These are phyloP conservation scores for Exophiala sp. DNA, from an alignment of 2,329 filamentous ascomycete species.

Conservation along the genomic window DNA sequence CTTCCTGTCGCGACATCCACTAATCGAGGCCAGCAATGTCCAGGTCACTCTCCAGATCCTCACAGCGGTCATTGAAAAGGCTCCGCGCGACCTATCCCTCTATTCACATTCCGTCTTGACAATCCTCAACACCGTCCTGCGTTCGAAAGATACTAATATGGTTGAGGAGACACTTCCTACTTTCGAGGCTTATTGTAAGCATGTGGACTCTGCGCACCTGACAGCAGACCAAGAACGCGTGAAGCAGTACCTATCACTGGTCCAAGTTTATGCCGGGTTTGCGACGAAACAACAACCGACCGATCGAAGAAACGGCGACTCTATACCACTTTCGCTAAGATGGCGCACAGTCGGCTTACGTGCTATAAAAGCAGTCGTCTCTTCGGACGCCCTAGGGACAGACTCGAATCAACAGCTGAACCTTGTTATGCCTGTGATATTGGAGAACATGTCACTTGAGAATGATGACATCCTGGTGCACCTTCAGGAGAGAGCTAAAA, in stretches of 20 bases:
- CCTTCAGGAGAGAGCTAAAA: constrained; percentile 63
- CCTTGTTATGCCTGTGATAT: constrained; percentile 75
- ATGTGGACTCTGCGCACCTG: constrained; percentile 82
- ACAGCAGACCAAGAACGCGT: constrained; percentile 83
- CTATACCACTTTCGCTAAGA: constrained; percentile 69
- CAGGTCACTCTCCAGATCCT: constrained; percentile 94
- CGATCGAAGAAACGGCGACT: constrained; percentile 36
- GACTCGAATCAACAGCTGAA: constrained; percentile 73
- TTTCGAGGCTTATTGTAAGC: constrained; percentile 81
- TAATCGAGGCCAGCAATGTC: constrained; percentile 63
- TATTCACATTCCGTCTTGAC: constrained; percentile 82
- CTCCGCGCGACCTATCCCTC: constrained; percentile 82
- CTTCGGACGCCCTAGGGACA: constrained; percentile 73
- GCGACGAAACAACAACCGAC: constrained; percentile 60
- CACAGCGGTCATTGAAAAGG: constrained; percentile 86
- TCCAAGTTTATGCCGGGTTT: constrained; percentile 74
- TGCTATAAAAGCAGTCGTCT: constrained; percentile 76
- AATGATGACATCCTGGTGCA: constrained; percentile 66
- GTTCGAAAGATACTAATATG: constrained; percentile 85
- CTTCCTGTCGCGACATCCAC: constrained; percentile 1
- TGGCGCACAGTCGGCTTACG: constrained; percentile 72
- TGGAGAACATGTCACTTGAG: constrained; percentile 80
- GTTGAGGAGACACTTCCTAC: constrained; percentile 84
- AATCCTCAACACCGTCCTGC: constrained; percentile 77
- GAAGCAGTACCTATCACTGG: constrained; percentile 75